Conservation (phyloP, 805 yeast genomes). For the Kodamaea restingae region DNA sequence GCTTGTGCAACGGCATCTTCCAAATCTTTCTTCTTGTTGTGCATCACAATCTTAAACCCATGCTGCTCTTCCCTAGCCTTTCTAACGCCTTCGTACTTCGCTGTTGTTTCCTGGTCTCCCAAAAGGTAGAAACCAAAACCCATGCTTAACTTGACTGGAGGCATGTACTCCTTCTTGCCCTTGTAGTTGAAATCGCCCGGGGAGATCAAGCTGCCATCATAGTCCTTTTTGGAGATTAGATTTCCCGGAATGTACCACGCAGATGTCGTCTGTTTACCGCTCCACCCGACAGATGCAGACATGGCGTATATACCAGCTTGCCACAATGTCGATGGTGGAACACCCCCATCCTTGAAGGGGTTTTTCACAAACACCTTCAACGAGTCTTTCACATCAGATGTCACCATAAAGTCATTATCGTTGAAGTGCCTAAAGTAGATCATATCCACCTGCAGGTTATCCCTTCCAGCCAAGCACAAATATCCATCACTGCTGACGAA, state of each 20-base stretch:
- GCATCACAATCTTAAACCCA: conserved; percentile 34
- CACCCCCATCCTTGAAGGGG: conserved; percentile 61
- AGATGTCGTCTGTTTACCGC: conserved; percentile 70
- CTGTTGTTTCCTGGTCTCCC: conserved; percentile 53
- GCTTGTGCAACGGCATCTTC: conserved; percentile 20
- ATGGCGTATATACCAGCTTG: conserved; percentile 90
- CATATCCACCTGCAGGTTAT: conserved; percentile 72
- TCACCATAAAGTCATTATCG: conserved; percentile 66
- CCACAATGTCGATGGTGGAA: conserved; percentile 81
- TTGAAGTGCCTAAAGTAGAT: conserved; percentile 74
- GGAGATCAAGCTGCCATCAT: conserved; percentile 53
- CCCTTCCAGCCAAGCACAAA: conserved; percentile 82
- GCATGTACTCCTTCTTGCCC: conserved; percentile 55
- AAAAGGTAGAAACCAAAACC: conserved; percentile 84
- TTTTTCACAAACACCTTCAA: conserved; percentile 77
- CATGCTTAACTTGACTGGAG: conserved; percentile 83
- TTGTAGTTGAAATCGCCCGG: conserved; percentile 58
- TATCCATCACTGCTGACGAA: conserved; percentile 88
- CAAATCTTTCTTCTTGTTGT: conserved; percentile 35
- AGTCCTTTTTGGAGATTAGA: conserved; percentile 67
- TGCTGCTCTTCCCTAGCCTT: conserved; percentile 31
- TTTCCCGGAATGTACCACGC: conserved; percentile 80
- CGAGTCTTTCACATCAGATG: conserved; percentile 71
- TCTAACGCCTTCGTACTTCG: conserved; percentile 25
- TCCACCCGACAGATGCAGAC: conserved; percentile 87